These are phyloP conservation scores for Annulohypoxylon nitens DNA, from an alignment of 495 filamentous ascomycete genomes.

Conservation along the genomic window DNA sequence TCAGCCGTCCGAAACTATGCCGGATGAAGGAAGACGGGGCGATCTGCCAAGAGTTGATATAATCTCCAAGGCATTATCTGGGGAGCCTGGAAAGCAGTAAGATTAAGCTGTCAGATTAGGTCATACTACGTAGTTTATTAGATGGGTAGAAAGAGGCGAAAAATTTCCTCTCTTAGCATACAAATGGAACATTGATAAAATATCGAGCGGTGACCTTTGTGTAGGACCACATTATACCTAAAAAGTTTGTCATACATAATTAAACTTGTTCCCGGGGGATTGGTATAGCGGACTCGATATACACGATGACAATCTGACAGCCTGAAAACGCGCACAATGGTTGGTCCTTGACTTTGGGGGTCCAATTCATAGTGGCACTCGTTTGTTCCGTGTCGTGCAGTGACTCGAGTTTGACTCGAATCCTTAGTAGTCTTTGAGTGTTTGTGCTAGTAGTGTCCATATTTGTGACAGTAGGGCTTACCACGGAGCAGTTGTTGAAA, in stretches of 20 bases:
- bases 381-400: background rate
- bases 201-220: background rate
- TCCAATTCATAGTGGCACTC: background rate
- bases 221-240: background rate
- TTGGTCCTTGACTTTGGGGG: background rate
- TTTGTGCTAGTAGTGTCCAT: background rate
- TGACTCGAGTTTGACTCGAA: slow-evolving; percentile 5
- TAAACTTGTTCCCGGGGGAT: background rate
- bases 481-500: background rate
- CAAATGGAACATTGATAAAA: background rate
- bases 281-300: background rate
- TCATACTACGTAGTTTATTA: background rate
- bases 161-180: background rate
- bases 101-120: background rate
- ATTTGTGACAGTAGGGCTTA: background rate
- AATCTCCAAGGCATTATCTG: background rate
- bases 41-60: background rate
- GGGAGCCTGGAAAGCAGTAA: background rate
- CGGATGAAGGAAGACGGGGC: background rate
- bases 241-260: background rate
- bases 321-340: background rate
- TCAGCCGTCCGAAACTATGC: background rate
- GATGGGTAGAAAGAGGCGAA: background rate
- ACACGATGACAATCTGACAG: background rate
- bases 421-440: background rate